Evolutionary conservation across 257 asterid genomes (phyloP).

Genomic region (Echium plantagineum): DNA sequence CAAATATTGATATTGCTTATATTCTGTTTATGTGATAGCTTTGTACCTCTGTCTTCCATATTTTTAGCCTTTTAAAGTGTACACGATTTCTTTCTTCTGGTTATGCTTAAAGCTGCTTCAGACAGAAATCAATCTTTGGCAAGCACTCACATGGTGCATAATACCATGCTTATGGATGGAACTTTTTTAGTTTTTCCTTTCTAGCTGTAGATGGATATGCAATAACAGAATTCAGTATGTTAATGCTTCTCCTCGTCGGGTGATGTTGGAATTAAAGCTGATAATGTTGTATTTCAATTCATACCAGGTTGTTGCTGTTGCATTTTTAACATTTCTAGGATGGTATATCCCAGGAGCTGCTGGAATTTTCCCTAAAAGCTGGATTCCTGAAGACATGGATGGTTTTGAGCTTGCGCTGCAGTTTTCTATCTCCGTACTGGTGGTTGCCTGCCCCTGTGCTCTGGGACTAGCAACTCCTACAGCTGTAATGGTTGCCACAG

Average conservation of each 20-base stretch:
- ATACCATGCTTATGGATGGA: neutral
- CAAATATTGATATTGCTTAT: too few species aligned
- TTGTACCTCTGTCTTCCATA: too few species aligned
- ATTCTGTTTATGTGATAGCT: too few species aligned
- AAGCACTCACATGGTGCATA: neutral
- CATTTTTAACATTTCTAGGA: conserved; percentile 71
- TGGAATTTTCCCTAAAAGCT: conserved; percentile 52
- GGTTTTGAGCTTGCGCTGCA: conserved; percentile 90
- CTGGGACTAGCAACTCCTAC: conserved; percentile 97
- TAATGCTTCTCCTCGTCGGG: neutral
- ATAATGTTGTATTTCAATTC: neutral
- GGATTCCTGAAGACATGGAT: conserved; percentile 86
- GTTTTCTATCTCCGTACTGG: conserved; percentile 85
- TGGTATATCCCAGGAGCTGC: conserved; percentile 77
- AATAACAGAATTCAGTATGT: neutral
- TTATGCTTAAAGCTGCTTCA: too few species aligned
- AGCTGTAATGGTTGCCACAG: conserved; percentile 98
- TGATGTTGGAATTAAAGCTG: neutral
- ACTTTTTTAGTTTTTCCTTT: neutral
- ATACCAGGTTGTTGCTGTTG: conserved; percentile 63
- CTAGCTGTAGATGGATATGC: neutral
- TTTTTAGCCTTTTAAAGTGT: neutral
- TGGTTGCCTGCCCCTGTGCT: conserved; percentile 98
- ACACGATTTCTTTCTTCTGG: neutral
- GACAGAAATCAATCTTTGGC: neutral